phyloP scores from a whole-genome alignment of 108 stramenopile species.

The Heterococcus sp. region DNA sequence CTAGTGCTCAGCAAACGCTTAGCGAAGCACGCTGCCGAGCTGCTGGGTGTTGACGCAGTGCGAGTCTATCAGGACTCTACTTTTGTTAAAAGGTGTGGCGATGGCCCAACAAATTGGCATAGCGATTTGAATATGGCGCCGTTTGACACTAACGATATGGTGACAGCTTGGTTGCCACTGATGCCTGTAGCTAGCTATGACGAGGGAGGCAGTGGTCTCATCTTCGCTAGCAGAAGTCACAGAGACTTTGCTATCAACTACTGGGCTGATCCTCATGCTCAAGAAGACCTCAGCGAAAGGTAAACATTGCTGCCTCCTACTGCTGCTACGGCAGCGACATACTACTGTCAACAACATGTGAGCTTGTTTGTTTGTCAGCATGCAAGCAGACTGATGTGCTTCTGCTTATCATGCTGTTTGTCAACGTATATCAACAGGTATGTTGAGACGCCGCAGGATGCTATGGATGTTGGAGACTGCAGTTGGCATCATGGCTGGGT shows the following conservation, averaged over 20 bases:
- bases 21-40: background rate
- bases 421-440: background rate
- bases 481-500: constrained; percentile 56
- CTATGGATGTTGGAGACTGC: constrained; percentile 28
- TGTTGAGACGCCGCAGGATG: background rate
- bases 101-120: constrained; percentile 51
- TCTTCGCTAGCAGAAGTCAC: constrained; percentile 30
- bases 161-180: constrained; percentile 48
- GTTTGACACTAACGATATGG: constrained; percentile 51
- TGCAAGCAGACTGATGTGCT: too few species aligned
- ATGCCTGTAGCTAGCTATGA: background rate
- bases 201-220: constrained; percentile 39
- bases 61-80: constrained; percentile 23
- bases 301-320: too few species aligned
- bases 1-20: background rate
- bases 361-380: too few species aligned
- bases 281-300: constrained; percentile 32
- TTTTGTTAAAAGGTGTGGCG: constrained; percentile 46
- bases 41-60: background rate
- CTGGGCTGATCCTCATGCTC: constrained; percentile 30
- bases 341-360: too few species aligned
- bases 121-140: constrained; percentile 50
- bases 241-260: constrained; percentile 51
- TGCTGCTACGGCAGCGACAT: too few species aligned
- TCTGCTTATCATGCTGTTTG: too few species aligned